phyloP scores from a whole-genome alignment of 2,329 filamentous ascomycete species.

The Trichoderma sp. region DNA sequence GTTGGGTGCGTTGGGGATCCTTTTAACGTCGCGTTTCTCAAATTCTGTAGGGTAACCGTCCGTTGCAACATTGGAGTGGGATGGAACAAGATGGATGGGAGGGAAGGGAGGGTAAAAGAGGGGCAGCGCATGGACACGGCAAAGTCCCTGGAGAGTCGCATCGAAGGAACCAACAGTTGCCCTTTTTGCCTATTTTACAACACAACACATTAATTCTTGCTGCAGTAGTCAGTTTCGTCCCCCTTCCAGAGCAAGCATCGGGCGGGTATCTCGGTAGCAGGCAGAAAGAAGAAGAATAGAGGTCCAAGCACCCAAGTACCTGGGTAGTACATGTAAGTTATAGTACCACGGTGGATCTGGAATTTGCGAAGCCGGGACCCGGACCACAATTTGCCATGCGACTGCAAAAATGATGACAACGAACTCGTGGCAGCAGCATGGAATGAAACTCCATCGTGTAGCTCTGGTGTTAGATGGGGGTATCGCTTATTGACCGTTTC shows the following conservation, averaged over 20 bases:
- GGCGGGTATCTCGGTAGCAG: background rate
- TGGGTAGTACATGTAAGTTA: background rate
- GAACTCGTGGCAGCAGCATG: background rate
- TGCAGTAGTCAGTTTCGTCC: background rate
- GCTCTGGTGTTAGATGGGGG: background rate
- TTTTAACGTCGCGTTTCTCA: background rate
- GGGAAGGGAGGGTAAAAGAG: constrained; percentile 12
- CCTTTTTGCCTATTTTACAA: background rate
- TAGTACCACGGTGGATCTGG: background rate
- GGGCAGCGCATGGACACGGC: background rate
- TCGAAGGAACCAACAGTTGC: background rate
- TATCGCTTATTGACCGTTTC: background rate
- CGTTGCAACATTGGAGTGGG: constrained; percentile 8
- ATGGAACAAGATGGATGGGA: constrained; percentile 8
- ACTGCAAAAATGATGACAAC: background rate
- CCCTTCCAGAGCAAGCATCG: background rate
- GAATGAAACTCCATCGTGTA: background rate
- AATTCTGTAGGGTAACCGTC: constrained; percentile 6
- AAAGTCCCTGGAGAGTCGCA: background rate
- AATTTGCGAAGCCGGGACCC: background rate
- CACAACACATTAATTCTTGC: background rate
- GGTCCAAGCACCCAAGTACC: background rate
- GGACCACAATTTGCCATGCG: background rate
- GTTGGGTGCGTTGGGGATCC: background rate
- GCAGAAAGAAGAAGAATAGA: background rate